phyloP scores from a whole-genome alignment of 306 rosid species.

The Cucurbita argyrosperma region DNA sequence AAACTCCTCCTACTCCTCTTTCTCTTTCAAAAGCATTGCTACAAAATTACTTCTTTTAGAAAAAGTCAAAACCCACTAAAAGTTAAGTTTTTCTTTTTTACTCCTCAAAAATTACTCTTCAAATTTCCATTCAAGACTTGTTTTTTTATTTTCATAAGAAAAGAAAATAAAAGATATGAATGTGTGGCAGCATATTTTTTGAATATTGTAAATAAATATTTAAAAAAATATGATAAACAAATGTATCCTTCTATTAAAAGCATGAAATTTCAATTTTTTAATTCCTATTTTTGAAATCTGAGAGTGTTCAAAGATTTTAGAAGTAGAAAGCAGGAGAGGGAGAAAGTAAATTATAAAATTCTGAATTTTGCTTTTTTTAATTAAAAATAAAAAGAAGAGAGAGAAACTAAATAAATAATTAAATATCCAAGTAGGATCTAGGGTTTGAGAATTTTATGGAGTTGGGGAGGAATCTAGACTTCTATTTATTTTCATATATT shows the following conservation, averaged over 20 bases:
- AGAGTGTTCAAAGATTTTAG: not conserved
- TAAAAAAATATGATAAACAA: not conserved
- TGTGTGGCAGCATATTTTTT: no score
- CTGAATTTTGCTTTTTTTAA: no score
- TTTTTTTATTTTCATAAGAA: no score
- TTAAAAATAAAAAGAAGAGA: not conserved
- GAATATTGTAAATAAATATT: not conserved
- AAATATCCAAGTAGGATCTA: not conserved
- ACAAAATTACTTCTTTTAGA: not conserved
- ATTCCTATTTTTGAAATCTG: not conserved
- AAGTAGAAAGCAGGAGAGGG: not conserved
- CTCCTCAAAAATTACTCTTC: no score
- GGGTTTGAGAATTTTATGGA: not conserved
- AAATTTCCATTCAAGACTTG: no score
- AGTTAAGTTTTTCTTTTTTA: no score
- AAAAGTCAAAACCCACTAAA: not conserved
- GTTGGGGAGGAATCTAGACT: constrained; percentile 9
- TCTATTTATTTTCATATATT: not conserved
- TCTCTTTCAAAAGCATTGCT: not conserved
- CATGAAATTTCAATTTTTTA: not conserved
- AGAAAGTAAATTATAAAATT: no score
- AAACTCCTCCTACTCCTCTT: not conserved
- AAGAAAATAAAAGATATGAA: no score
- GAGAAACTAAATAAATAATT: no score
- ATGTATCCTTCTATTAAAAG: not conserved